A percentile compares a stretch with the other conserved stretches of the same genome.
These are phyloP conservation scores for Cystofilobasidium ferigula DNA, from an alignment of 768 basidiomycete genomes.

Conservation along the genomic window DNA sequence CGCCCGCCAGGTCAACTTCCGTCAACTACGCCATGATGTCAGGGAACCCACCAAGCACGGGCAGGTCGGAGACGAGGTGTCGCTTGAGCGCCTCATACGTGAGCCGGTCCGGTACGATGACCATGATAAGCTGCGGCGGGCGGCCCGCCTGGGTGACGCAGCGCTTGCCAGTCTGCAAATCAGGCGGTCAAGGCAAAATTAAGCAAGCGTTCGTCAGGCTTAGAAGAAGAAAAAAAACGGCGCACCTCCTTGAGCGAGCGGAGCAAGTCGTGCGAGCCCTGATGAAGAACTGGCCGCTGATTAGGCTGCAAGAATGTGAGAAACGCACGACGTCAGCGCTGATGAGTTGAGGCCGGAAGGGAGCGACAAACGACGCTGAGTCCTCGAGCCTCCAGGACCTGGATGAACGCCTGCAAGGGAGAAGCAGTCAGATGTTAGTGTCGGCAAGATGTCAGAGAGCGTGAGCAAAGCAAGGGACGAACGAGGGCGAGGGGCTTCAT, in stretches of 20 bases:
- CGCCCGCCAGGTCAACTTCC: not conserved
- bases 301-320: no score
- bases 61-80: not conserved
- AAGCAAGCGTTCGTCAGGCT: no score
- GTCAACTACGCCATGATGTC: not conserved
- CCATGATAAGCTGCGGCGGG: conserved; percentile 1
- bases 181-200: no score
- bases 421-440: no score
- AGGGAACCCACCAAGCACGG: not conserved
- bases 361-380: no score
- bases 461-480: no score
- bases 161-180: no score
- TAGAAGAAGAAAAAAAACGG: no score
- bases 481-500: not conserved
- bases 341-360: not conserved
- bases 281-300: not conserved
- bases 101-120: conserved; percentile 9
- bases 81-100: conserved; percentile 8
- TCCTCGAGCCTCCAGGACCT: not conserved
- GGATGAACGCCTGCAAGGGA: not conserved
- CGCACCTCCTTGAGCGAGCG: not conserved
- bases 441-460: no score
- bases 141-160: not conserved
- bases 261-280: not conserved
- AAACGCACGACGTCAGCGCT: not conserved